Evolutionary conservation across 2,329 filamentous ascomycete species (phyloP), one percentile per base, ranked within the genome.

Genomic region (Fusarium torreyae): DNA sequence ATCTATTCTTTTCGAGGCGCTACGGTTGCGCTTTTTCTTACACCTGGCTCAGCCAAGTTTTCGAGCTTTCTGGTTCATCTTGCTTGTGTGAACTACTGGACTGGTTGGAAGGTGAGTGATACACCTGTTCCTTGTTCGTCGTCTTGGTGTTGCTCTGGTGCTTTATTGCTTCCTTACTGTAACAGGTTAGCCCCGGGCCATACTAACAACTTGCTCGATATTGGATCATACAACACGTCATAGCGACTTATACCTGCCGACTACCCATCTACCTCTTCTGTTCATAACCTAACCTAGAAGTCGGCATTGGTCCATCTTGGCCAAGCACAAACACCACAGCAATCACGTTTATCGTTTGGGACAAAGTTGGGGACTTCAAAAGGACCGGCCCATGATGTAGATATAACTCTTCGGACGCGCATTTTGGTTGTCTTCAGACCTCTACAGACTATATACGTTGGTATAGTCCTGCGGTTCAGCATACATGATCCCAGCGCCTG

Each of bases 221-320:
- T 22, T 40, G 38, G n/a, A 18, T 22, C 20, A 42, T 15, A 24
- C 11, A 22, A 46, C 14, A 65, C 40, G 31, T 45, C 60, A 65
- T 50, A 18, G 38, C n/a, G n/a, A 31, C 28, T 31, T 31, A 31
- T 11, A 31, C 28, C 28, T 28, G 26, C 26, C 9, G 26, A 28
- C 9, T 28, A 28, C 18, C 18, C 18, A 20, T 28, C 26, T 28
- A 9, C 9, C 26, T 28, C 26, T 3, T 28, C 7, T 28, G 7
- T 28, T 28, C 26, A 28, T 28, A 28, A 10, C 9, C 26, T 28
- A 28, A 28, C 26, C 28, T 31, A 31, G 5, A 31, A 4, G 10
- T 31, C 10, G 10, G 28, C 13, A 31, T 31, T 31, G 10, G 28
- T 11, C 22, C 22, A 24, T 24, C 22, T 24, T 24, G 22, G 22